Percentiles rank a stretch among this genome's conserved stretches.
phyloP scores from a whole-genome alignment of 345 rosid species.

The thale cress (Arabidopsis thaliana) region DNA sequence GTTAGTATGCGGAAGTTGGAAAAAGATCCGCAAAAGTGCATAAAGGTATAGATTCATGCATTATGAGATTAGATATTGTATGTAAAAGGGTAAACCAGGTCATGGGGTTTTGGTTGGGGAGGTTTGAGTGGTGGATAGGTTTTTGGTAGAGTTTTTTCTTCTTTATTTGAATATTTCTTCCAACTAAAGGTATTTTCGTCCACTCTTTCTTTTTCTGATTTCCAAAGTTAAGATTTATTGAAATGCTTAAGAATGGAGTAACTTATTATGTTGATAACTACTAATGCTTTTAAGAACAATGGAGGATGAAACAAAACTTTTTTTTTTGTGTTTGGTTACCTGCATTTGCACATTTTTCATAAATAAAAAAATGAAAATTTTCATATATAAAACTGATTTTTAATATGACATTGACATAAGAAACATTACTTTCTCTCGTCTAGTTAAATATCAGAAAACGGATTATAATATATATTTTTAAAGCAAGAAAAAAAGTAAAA shows the following conservation, averaged over 20 bases:
- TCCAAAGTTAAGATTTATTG: background rate
- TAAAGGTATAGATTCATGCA: conserved; percentile 40
- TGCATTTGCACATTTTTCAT: conserved; percentile 16
- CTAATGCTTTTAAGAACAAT: conserved; percentile 1
- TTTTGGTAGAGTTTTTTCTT: conserved; percentile 35
- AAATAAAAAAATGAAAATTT: background rate
- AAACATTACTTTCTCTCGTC: background rate
- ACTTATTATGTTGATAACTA: background rate
- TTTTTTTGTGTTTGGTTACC: conserved; percentile 20
- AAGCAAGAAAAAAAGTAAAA: background rate
- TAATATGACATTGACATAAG: background rate
- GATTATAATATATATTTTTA: background rate
- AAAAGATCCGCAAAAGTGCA: conserved; percentile 20
- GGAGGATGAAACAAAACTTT: conserved; percentile 4
- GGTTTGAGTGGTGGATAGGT: conserved; percentile 47
- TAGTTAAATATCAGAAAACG: background rate
- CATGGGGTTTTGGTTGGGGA: conserved; percentile 49
- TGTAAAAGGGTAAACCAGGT: conserved; percentile 39
- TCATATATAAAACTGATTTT: background rate
- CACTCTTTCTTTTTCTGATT: background rate
- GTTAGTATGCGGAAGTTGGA: conserved; percentile 11
- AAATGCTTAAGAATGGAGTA: background rate
- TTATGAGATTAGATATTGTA: conserved; percentile 9
- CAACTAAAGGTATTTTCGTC: background rate
- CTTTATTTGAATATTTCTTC: conserved; percentile 21